These are phyloP conservation scores for Malassezia arunalokei DNA, from an alignment of 1,284 basidiomycete genomes.

Conservation along the genomic window DNA sequence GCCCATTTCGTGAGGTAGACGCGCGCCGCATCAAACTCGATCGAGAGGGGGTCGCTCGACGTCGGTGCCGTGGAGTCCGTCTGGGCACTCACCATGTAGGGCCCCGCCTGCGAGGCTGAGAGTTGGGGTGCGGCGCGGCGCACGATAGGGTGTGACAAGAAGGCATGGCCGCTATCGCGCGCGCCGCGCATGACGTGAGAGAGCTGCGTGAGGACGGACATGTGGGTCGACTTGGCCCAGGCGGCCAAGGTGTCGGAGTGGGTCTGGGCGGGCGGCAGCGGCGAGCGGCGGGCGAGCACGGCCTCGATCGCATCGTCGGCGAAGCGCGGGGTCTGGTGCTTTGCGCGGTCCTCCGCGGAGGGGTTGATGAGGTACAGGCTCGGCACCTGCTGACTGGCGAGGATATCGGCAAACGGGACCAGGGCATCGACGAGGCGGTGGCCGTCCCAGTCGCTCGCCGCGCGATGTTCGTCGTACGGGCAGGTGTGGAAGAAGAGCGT, in stretches of 20 bases:
- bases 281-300: constrained; percentile 2
- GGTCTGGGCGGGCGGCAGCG: background rate
- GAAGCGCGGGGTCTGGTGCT: constrained; percentile 52
- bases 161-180: constrained; percentile 28
- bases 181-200: constrained; percentile 39
- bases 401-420: constrained; percentile 56
- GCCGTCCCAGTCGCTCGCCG: constrained; percentile 47
- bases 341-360: constrained; percentile 72
- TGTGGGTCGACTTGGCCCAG: constrained; percentile 35
- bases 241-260: constrained; percentile 24
- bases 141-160: constrained; percentile 30
- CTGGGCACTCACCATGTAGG: constrained; percentile 16
- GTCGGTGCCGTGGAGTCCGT: constrained; percentile 17
- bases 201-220: constrained; percentile 35
- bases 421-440: constrained; percentile 52
- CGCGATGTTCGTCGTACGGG: constrained; percentile 44
- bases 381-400: constrained; percentile 65
- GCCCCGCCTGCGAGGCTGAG: constrained; percentile 38
- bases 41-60: constrained; percentile 23
- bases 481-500: constrained; percentile 25
- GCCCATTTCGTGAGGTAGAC: constrained; percentile 97
- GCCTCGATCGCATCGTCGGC: constrained; percentile 46
- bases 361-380: constrained; percentile 84
- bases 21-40: constrained; percentile 84
- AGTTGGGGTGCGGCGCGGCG: constrained; percentile 26